These are phyloP conservation scores for Saccharomyces hybrid DNA, from an alignment of 1,139 yeast genomes.

Conservation along the genomic window DNA sequence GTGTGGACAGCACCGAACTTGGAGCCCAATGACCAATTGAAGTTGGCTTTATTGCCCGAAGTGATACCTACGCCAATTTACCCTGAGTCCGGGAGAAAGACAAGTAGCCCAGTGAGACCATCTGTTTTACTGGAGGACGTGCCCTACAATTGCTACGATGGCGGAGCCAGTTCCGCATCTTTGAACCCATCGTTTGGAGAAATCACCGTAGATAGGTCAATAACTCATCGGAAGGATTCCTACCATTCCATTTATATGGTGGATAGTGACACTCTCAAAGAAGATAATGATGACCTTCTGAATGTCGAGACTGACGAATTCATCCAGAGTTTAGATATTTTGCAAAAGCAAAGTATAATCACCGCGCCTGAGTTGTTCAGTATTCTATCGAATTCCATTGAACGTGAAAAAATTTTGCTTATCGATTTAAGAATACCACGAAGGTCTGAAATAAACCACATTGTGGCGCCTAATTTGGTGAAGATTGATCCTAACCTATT, in stretches of 20 bases:
- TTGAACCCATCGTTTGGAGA: conserved; percentile 7
- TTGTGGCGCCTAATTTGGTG: conserved; percentile 42
- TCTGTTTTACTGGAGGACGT: background rate
- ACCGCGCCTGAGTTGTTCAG: conserved; percentile 28
- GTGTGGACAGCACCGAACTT: conserved; percentile 36
- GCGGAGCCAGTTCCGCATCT: background rate
- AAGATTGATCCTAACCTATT: conserved; percentile 53
- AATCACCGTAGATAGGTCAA: conserved; percentile 14
- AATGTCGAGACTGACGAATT: conserved; percentile 10
- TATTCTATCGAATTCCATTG: conserved; percentile 16
- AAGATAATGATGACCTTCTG: conserved; percentile 10
- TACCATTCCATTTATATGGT: conserved; percentile 34
- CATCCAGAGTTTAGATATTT: conserved; percentile 19
- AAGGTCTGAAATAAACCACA: conserved; percentile 47
- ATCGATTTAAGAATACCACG: conserved; percentile 51
- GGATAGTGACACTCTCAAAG: conserved; percentile 25
- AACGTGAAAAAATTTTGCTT: conserved; percentile 33
- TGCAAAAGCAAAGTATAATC: conserved; percentile 28
- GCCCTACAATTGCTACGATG: background rate
- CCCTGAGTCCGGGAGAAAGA: conserved; percentile 5
- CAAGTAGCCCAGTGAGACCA: conserved; percentile 1
- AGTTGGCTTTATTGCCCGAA: conserved; percentile 22
- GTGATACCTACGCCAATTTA: conserved; percentile 9
- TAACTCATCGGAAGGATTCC: conserved; percentile 33
- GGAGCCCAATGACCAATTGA: conserved; percentile 34